phyloP scores from a whole-genome alignment of 2,329 filamentous ascomycete species.

The Ophioceras dolichostomum region DNA sequence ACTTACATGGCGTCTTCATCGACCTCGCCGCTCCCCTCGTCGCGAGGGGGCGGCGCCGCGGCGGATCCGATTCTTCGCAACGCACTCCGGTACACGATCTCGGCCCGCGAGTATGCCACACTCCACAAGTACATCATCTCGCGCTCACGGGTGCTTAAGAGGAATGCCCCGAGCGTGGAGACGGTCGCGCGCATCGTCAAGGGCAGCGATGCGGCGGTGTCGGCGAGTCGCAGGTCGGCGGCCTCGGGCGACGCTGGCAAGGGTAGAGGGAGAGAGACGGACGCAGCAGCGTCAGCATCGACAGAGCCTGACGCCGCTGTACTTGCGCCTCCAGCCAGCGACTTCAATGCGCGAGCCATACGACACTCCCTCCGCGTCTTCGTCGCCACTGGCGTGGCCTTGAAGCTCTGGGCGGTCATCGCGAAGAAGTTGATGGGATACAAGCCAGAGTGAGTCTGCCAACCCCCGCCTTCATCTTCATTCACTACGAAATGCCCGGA shows the following conservation, averaged over 20 bases:
- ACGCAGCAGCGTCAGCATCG: slow-evolving; percentile 1
- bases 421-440: slow-evolving; percentile 31
- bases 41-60: slow-evolving; percentile 10
- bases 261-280: slow-evolving; percentile 1
- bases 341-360: slow-evolving; percentile 59
- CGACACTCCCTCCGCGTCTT: slow-evolving; percentile 63
- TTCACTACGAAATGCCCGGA: too few relatives aligned
- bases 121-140: slow-evolving; percentile 77
- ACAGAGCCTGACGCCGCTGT: neutral
- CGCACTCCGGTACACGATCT: slow-evolving; percentile 76
- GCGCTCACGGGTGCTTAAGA: slow-evolving; percentile 46
- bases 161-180: slow-evolving; percentile 41
- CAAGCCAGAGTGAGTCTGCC: slow-evolving; percentile 28
- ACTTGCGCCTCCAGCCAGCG: slow-evolving; percentile 31
- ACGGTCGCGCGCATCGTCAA: slow-evolving; percentile 43
- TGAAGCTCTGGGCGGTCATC: slow-evolving; percentile 50
- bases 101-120: slow-evolving; percentile 71
- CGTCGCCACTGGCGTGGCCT: slow-evolving; percentile 44
- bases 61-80: slow-evolving; percentile 69
- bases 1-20: slow-evolving; percentile 4
- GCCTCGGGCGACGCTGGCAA: slow-evolving; percentile 14
- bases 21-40: slow-evolving; percentile 1
- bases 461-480: too few relatives aligned
- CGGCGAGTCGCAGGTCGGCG: slow-evolving; percentile 6
- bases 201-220: slow-evolving; percentile 16